Percentiles rank a stretch among this genome's conserved stretches.
These are phyloP conservation scores for Lodderomyces orthopsilosis DNA, from an alignment of 1,139 yeast genomes.

Conservation along the genomic window DNA sequence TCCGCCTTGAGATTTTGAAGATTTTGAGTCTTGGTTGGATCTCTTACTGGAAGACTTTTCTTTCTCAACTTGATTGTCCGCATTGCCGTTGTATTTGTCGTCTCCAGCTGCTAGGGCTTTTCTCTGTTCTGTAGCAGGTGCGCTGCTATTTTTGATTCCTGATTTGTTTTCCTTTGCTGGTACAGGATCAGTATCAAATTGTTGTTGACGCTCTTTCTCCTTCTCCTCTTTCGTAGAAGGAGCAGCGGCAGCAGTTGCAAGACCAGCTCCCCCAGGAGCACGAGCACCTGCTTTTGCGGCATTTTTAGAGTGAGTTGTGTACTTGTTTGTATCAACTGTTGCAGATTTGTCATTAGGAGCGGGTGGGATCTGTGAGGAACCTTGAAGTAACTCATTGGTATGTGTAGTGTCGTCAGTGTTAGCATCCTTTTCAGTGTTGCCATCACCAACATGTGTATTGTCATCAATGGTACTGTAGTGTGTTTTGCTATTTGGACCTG, in stretches of 20 bases:
- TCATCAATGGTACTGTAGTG: slow-evolving; percentile 38
- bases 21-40: neutral
- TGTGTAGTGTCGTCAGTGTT: slow-evolving; percentile 13
- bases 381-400: slow-evolving; percentile 2
- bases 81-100: neutral
- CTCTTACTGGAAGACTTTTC: neutral
- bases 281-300: slow-evolving; percentile 5
- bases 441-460: slow-evolving; percentile 25
- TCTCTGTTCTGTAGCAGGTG: neutral
- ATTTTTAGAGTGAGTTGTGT: slow-evolving; percentile 11
- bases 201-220: neutral
- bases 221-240: neutral
- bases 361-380: slow-evolving; percentile 3
- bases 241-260: slow-evolving; percentile 3
- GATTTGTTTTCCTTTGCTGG: slow-evolving; percentile 1
- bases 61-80: neutral
- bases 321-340: slow-evolving; percentile 8
- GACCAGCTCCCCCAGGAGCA: slow-evolving; percentile 5
- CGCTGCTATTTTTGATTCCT: neutral
- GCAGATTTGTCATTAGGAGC: slow-evolving; percentile 6
- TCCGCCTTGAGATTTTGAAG: slow-evolving; percentile 1
- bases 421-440: neutral
- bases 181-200: neutral
- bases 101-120: neutral
- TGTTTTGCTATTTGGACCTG: slow-evolving; percentile 18